These are phyloP conservation scores for Debaryomyces psychrophilus DNA, from an alignment of 1,139 yeast species.

Conservation along the genomic window DNA sequence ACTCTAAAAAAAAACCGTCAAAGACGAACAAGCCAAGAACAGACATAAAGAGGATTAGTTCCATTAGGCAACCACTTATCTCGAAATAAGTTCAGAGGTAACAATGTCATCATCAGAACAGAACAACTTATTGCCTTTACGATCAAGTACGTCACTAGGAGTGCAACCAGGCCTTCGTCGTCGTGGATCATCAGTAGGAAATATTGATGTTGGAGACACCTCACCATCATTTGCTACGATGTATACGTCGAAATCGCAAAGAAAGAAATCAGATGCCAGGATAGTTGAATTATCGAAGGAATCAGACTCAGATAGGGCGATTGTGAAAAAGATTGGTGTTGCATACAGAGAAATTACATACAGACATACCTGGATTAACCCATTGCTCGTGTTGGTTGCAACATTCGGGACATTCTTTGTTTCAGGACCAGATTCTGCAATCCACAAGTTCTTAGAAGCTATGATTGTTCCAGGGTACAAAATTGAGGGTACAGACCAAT, in stretches of 20 bases:
- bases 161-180: conserved; percentile 28
- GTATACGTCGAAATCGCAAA: conserved; percentile 40
- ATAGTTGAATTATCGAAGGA: conserved; percentile 31
- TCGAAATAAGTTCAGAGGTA: neutral
- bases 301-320: conserved; percentile 42
- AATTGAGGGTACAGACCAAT: conserved; percentile 57
- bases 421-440: conserved; percentile 54
- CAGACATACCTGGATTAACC: conserved; percentile 81
- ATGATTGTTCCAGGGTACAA: conserved; percentile 73
- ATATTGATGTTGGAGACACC: conserved; percentile 59
- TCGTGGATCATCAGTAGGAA: conserved; percentile 61
- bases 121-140: neutral
- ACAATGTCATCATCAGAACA: neutral
- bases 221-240: conserved; percentile 55
- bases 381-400: conserved; percentile 51
- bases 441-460: conserved; percentile 61
- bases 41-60: neutral
- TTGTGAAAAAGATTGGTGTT: conserved; percentile 52
- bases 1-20: neutral
- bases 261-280: conserved; percentile 39
- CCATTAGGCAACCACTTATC: neutral
- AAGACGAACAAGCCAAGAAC: neutral
- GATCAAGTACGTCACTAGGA: neutral
- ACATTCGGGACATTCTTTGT: conserved; percentile 46
- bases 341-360: conserved; percentile 63